A percentile compares a stretch with the other conserved stretches of the same genome.
Evolutionary conservation across 1,139 yeast species (phyloP).

Genomic region (Taiozyma sp.): DNA sequence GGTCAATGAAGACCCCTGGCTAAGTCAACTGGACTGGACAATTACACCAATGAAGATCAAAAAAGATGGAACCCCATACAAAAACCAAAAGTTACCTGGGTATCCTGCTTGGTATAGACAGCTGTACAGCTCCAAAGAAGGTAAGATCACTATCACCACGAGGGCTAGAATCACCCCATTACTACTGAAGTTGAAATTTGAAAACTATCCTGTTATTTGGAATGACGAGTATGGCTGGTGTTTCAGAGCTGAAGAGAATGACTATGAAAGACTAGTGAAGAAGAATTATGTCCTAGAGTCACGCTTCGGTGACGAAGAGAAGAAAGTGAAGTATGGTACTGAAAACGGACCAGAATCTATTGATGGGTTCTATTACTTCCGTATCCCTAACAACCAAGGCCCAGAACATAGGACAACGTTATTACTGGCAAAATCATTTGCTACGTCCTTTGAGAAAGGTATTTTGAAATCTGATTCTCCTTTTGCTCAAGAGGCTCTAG

Average conservation of each 20-base stretch:
- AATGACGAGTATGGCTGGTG: constrained; percentile 83
- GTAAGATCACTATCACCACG: constrained; percentile 53
- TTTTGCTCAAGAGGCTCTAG: constrained; percentile 71
- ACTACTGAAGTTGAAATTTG: constrained; percentile 78
- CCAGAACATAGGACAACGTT: constrained; percentile 67
- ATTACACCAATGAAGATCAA: constrained; percentile 53
- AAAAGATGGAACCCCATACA: constrained; percentile 71
- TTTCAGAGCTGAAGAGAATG: constrained; percentile 47
- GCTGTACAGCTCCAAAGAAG: constrained; percentile 45
- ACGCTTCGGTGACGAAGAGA: constrained; percentile 23
- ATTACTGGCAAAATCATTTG: constrained; percentile 74
- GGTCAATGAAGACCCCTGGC: constrained; percentile 68
- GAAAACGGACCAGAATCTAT: constrained; percentile 5
- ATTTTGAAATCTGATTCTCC: constrained; percentile 64
- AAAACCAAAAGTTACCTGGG: constrained; percentile 80
- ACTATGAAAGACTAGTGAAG: constrained; percentile 35
- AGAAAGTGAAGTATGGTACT: constrained; percentile 9
- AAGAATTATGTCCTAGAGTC: constrained; percentile 42
- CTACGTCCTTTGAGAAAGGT: constrained; percentile 69
- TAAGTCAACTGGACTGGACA: constrained; percentile 85
- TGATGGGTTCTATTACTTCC: constrained; percentile 35
- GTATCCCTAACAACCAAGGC: constrained; percentile 92
- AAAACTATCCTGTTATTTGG: constrained; percentile 79
- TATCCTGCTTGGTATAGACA: constrained; percentile 93
- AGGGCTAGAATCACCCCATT: constrained; percentile 75